A percentile compares a stretch with the other conserved stretches of the same genome.
phyloP scores from a whole-genome alignment of 441 rosid species.

The Pelargonium cotyledonis region DNA sequence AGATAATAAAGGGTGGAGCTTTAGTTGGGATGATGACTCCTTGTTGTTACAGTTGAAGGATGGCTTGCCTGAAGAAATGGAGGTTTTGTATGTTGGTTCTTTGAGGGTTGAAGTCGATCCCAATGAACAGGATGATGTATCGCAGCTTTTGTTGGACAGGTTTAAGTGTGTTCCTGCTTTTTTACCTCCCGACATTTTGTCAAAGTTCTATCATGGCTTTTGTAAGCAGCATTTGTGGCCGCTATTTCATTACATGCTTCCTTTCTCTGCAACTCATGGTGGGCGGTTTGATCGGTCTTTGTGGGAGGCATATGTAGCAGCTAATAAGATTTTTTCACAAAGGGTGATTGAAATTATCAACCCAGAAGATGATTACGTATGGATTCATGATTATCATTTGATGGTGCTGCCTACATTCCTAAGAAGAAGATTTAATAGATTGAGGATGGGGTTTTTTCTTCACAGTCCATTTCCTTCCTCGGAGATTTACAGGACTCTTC shows the following conservation, averaged over 20 bases:
- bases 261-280: slow-evolving; percentile 59
- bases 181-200: slow-evolving; percentile 54
- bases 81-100: slow-evolving; percentile 70
- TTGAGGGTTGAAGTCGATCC: slow-evolving; percentile 52
- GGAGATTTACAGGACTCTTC: slow-evolving; percentile 69
- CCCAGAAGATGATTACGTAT: slow-evolving; percentile 22
- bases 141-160: slow-evolving; percentile 60
- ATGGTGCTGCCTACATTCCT: slow-evolving; percentile 78
- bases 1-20: slow-evolving; percentile 72
- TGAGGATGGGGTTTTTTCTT: slow-evolving; percentile 63
- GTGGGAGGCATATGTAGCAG: slow-evolving; percentile 81
- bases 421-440: slow-evolving; percentile 55
- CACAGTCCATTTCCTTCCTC: slow-evolving; percentile 39
- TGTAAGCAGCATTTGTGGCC: slow-evolving; percentile 87
- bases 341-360: slow-evolving; percentile 68
- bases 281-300: slow-evolving; percentile 62
- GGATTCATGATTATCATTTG: slow-evolving; percentile 81
- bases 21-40: slow-evolving; percentile 73
- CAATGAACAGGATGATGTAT: slow-evolving; percentile 64
- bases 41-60: slow-evolving; percentile 59
- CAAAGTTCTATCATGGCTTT: slow-evolving; percentile 67
- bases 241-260: slow-evolving; percentile 75
- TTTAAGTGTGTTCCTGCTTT: slow-evolving; percentile 76
- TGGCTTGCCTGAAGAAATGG: slow-evolving; percentile 76
- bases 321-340: slow-evolving; percentile 64